Base-by-base conservation (phyloP, 2,329 filamentous ascomycete genomes). In the Cercospora sp. region DNA sequence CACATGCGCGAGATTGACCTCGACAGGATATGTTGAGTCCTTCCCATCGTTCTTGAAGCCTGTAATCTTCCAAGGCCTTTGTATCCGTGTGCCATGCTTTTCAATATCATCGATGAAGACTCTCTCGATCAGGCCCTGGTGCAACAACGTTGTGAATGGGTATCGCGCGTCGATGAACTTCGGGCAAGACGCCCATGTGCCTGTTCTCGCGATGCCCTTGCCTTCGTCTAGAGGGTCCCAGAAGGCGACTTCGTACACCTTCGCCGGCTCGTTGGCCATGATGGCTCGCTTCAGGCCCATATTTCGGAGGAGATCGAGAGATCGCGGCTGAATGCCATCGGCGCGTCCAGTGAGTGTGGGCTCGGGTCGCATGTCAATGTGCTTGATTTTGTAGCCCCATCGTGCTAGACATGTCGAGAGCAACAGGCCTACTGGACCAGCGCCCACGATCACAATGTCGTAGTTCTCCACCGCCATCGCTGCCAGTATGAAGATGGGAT, bases 311-410 rank as follows among this genome's bases (percentile, higher is more conserved):
- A 97, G 86, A 74, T 97, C 93, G 26, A 96, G 85, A 0, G 93
- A 96, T 45, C 94, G 89, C 43, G 93, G 93, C 81, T 97, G 93
- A 67, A 97, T 96, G 70, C 93, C 93, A 80, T 97, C 93, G 66
- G 93, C 94, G 71, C 93, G 91, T 63, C 93, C 93, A 21, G 93
- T 97, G 2, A 88, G 83, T 12, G 93, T 97, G 16, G 93, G 93
- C 76, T 94, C 91, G 2, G 92, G 85, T 68, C 93, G 87, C 81
- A 96, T 97, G 82, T 97, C 94, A 77, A 97, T 93, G 81, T 97
- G 93, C 84, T 94, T 97, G 80, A 97, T 92, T 79, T 89, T 93
- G 85, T 97, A 97, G 21, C 94, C 94, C 92, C 93, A 97, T 82
- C 93, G 86, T 69, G 92, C 91, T 70, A 97, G 86, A 78, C 91